phyloP scores from a whole-genome alignment of 768 basidiomycete species.

The Candolleomyces efflorescens region DNA sequence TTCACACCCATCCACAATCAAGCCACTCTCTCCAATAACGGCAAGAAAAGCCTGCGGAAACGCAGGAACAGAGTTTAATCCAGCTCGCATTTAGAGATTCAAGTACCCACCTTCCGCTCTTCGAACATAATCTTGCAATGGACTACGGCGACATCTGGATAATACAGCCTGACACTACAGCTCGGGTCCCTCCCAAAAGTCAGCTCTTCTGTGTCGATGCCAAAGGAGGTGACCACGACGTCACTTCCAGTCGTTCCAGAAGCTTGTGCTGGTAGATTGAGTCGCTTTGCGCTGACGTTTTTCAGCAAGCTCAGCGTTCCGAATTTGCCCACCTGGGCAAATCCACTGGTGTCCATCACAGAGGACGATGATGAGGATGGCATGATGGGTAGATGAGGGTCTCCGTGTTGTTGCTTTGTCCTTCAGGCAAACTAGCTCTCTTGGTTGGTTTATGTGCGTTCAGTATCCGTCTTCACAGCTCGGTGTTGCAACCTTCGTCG shows the following conservation, averaged over 20 bases:
- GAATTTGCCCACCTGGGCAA: conserved; percentile 56
- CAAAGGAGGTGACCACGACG: conserved; percentile 57
- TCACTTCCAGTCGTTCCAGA: conserved; percentile 26
- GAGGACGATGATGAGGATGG: not conserved
- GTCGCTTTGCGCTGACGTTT: conserved; percentile 17
- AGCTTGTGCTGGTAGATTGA: conserved; percentile 5
- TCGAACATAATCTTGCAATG: conserved; percentile 70
- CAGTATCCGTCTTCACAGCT: no score
- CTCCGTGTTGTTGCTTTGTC: no score
- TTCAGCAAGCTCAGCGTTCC: conserved; percentile 67
- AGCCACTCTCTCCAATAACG: conserved; percentile 55
- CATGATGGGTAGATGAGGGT: not conserved
- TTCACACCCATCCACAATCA: conserved; percentile 57
- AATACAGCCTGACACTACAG: conserved; percentile 70
- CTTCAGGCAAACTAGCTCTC: no score
- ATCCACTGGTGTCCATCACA: conserved; percentile 36
- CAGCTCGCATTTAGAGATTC: not conserved
- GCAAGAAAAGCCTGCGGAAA: conserved; percentile 57
- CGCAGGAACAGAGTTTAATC: not conserved
- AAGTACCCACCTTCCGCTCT: conserved; percentile 49
- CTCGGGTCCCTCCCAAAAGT: conserved; percentile 64
- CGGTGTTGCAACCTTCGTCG: no score
- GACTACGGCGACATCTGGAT: conserved; percentile 52
- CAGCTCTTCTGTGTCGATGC: conserved; percentile 63
- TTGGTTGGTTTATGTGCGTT: no score